Evolutionary conservation across 2,329 filamentous ascomycete genomes (phyloP).

Genomic region (Scopulariopsis brevicaulis): DNA sequence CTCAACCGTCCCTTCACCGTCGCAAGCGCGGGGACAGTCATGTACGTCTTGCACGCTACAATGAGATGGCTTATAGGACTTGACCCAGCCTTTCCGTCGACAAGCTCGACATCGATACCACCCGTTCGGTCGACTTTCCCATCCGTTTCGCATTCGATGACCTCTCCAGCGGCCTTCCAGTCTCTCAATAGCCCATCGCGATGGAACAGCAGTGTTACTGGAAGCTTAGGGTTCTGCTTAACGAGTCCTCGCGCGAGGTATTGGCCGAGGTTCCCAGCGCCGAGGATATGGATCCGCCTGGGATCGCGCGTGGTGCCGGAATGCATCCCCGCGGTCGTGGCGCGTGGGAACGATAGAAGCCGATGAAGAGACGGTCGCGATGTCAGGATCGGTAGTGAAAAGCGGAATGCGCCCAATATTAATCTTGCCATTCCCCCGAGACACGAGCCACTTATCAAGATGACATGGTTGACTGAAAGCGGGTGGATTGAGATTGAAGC

Average conservation of each 20-base stretch:
- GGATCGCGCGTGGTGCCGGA: background rate
- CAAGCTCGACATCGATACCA: conserved; percentile 40
- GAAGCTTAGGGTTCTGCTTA: conserved; percentile 47
- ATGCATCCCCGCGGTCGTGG: background rate
- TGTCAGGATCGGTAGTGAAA: no score
- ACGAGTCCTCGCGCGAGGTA: conserved; percentile 66
- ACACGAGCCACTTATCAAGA: no score
- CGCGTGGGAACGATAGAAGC: no score
- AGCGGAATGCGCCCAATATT: no score
- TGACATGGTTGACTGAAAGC: no score
- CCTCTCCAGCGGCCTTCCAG: conserved; percentile 30
- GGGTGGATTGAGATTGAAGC: no score
- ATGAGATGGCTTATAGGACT: background rate
- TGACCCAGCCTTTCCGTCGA: conserved; percentile 24
- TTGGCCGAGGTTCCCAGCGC: conserved; percentile 69
- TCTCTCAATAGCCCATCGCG: conserved; percentile 34
- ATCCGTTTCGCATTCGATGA: conserved; percentile 28
- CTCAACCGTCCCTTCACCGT: background rate
- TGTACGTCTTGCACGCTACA: conserved; percentile 3
- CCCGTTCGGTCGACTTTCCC: conserved; percentile 18
- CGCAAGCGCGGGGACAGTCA: background rate
- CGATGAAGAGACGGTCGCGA: no score
- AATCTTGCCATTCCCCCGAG: no score
- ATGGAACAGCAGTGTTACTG: conserved; percentile 73
- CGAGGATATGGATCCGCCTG: conserved; percentile 62